Conservation (phyloP, 2,329 filamentous ascomycete species). For the Penicillium sp. region DNA sequence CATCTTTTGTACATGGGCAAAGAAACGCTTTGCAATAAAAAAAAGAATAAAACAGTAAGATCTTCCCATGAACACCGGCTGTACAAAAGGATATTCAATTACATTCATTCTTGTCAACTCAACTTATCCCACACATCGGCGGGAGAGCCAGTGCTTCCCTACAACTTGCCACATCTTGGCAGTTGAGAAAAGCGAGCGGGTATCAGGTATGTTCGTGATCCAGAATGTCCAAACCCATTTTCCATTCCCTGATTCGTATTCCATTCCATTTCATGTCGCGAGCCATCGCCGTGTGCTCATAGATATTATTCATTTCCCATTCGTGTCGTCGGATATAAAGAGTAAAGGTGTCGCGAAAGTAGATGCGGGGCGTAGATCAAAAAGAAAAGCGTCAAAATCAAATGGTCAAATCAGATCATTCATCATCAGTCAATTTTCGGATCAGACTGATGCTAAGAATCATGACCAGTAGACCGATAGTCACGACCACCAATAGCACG, state of each 20-base stretch:
- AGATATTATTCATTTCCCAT: slow-evolving; percentile 26
- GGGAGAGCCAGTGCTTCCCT: neutral
- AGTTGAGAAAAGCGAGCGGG: slow-evolving; percentile 4
- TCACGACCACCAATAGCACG: slow-evolving; percentile 86
- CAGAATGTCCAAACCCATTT: slow-evolving; percentile 16
- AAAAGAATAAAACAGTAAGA: neutral
- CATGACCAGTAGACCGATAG: slow-evolving; percentile 91
- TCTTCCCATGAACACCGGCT: slow-evolving; percentile 12
- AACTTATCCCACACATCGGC: neutral
- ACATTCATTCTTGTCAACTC: slow-evolving; percentile 3
- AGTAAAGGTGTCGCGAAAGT: slow-evolving; percentile 5
- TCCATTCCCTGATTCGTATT: slow-evolving; percentile 10
- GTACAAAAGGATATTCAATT: slow-evolving; percentile 10
- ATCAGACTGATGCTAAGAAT: slow-evolving; percentile 86
- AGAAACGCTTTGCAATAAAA: slow-evolving; percentile 5
- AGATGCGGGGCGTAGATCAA: slow-evolving; percentile 9
- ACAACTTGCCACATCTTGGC: neutral
- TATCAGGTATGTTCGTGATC: slow-evolving; percentile 18
- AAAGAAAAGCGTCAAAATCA: slow-evolving; percentile 7
- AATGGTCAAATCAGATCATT: slow-evolving; percentile 12
- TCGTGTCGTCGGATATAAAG: slow-evolving; percentile 21
- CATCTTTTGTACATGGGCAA: slow-evolving; percentile 15
- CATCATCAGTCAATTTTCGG: slow-evolving; percentile 52
- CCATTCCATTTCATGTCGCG: slow-evolving; percentile 13
- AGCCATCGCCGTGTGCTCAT: slow-evolving; percentile 15